phyloP scores from a whole-genome alignment of 164 flowering plant species.

The Litsea cubeba region DNA sequence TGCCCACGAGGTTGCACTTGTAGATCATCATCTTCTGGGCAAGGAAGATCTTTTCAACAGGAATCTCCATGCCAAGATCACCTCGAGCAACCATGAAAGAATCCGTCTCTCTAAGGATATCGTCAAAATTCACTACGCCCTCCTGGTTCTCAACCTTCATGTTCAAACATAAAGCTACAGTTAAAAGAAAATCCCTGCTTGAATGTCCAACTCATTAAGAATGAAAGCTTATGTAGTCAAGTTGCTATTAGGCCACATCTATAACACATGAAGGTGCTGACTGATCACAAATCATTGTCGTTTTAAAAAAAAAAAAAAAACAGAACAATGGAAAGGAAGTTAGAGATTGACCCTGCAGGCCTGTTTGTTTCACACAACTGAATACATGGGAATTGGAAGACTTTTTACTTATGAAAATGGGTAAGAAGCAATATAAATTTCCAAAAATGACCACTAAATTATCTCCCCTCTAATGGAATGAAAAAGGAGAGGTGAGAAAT shows the following conservation, averaged over 20 bases:
- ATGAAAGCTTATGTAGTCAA: not conserved
- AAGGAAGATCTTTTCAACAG: constrained; percentile 84
- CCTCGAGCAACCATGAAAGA: constrained; percentile 92
- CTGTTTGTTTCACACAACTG: too few relatives aligned
- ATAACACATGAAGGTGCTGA: not conserved
- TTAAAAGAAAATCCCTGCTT: not conserved
- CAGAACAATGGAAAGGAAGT: too few relatives aligned
- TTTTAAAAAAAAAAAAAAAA: too few relatives aligned
- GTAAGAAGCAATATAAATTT: too few relatives aligned
- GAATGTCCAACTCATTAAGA: not conserved
- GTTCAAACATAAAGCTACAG: not conserved
- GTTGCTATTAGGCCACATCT: not conserved
- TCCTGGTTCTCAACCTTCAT: constrained; percentile 82
- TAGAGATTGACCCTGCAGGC: too few relatives aligned
- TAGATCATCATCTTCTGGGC: constrained; percentile 93
- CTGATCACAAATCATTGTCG: not conserved
- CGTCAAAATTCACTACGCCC: constrained; percentile 81
- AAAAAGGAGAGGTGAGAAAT: too few relatives aligned
- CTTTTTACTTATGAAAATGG: too few relatives aligned
- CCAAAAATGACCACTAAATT: too few relatives aligned
- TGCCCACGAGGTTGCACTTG: constrained; percentile 78
- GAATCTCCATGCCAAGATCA: constrained; percentile 92
- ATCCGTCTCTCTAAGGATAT: constrained; percentile 78
- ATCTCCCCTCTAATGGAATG: too few relatives aligned
- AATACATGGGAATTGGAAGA: too few relatives aligned